These are phyloP conservation scores for Aspergillus asperescens DNA, from an alignment of 495 filamentous ascomycete species.

Conservation along the genomic window DNA sequence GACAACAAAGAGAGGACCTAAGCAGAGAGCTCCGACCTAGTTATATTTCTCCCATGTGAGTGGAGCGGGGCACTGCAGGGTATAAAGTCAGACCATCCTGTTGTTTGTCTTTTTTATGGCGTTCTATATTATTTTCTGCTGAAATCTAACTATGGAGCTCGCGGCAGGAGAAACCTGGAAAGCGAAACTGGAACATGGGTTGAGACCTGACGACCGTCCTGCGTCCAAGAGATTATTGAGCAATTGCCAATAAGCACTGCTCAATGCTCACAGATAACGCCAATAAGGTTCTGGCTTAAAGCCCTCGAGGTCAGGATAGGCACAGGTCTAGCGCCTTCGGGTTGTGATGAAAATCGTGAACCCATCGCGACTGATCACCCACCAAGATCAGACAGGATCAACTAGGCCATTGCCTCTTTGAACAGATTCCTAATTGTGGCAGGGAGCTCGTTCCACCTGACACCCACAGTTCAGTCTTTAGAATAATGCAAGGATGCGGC, in stretches of 20 bases:
- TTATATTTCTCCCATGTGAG: slow-evolving; percentile 11
- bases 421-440: no score
- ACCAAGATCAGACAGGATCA: slow-evolving; percentile 3
- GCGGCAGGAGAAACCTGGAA: no score
- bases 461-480: background rate
- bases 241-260: no score
- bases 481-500: slow-evolving; percentile 1
- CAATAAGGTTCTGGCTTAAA: background rate
- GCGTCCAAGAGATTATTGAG: no score
- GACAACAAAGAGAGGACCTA: background rate
- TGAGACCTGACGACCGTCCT: no score
- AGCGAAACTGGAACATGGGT: no score
- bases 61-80: no score
- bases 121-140: no score
- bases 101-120: no score
- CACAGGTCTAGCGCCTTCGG: background rate
- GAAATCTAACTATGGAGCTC: no score
- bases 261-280: background rate
- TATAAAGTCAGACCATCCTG: no score
- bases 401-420: background rate
- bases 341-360: background rate
- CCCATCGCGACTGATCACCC: slow-evolving; percentile 6
- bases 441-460: no score
- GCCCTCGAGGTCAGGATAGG: background rate
- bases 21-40: background rate